Percentiles rank a stretch among this genome's conserved stretches.
Conservation (phyloP, 2,329 filamentous ascomycete genomes). For the Pleurostoma richardsiae region DNA sequence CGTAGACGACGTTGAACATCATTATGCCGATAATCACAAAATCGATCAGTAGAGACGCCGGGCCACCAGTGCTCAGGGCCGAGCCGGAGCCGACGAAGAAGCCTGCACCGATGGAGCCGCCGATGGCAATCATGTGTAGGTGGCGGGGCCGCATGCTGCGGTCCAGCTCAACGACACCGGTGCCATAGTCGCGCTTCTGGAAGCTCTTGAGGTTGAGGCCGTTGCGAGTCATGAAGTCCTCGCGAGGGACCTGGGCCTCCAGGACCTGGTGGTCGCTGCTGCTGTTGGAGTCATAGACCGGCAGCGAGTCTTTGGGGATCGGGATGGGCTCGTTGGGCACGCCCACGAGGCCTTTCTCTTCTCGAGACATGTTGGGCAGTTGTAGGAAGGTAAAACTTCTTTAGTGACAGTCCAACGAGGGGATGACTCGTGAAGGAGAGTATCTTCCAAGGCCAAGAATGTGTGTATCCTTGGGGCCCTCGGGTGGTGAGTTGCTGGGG, state of each 20-base stretch:
- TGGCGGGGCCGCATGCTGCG: conserved; percentile 40
- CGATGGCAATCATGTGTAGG: conserved; percentile 49
- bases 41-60: conserved; percentile 37
- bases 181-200: conserved; percentile 24
- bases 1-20: conserved; percentile 59
- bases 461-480: too few species aligned
- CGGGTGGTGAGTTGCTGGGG: too few species aligned
- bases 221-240: conserved; percentile 29
- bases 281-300: background rate
- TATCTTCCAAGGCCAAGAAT: too few species aligned
- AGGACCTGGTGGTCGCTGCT: background rate
- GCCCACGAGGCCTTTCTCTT: too few species aligned
- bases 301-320: too few species aligned
- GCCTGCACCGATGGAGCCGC: conserved; percentile 54
- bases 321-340: too few species aligned
- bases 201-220: conserved; percentile 36
- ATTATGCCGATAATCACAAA: conserved; percentile 54
- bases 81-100: conserved; percentile 56
- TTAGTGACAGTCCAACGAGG: too few species aligned
- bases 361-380: too few species aligned
- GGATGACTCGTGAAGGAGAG: too few species aligned
- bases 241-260: conserved; percentile 10
- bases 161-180: conserved; percentile 18
- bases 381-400: too few species aligned
- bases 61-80: conserved; percentile 41